Evolutionary conservation across 441 rosid species (phyloP), one percentile per base, ranked within the genome.

Genomic region (Populus tomentosa): DNA sequence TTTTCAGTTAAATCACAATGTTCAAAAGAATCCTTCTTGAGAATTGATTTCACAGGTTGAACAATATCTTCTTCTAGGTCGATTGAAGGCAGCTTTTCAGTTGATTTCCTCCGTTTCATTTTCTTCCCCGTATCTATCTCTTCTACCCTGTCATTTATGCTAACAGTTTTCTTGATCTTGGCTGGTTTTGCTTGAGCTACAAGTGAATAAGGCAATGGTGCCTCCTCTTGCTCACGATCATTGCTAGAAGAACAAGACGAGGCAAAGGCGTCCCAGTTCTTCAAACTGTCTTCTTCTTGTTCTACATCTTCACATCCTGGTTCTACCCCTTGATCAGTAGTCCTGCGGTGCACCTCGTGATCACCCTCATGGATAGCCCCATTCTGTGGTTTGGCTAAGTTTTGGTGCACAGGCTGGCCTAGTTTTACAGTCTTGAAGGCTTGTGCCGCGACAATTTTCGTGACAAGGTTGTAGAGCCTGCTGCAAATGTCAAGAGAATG

Each of bases 121-220:
- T 65, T 80, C 84, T 79, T 90, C 77, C 36, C 76, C 32, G 53
- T 23, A 10, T 40, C 71, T 46, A 86, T 81, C 69, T 77, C 85
- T 81, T 86, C 91, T 2, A 83, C 84, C 30, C 70, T 84, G 0
- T 85, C 89, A 75, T 88, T 86, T 72, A 88, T 85, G 89, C 94
- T 90, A 1, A 90, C 94, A 77, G 13, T 38, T 81, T 84, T 90
- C 86, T 84, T 87, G 71, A 33, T n/a, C 61, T 53, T 53, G 42
- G 88, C 73, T 71, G 81, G 77, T 67, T 69, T 85, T 59, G 80
- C 70, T 75, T 76, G 73, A 69, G 72, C 2, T 70, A 6, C 78
- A 53, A 28, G 28, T 9, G 70, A 10, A 53, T 6, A 53, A 30
- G 85, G 70, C 20, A 59, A 6, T 68, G 72, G 5, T 53, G 73